Conservation (phyloP, 331 rosid genomes). For the Pyracantha coccinea region DNA sequence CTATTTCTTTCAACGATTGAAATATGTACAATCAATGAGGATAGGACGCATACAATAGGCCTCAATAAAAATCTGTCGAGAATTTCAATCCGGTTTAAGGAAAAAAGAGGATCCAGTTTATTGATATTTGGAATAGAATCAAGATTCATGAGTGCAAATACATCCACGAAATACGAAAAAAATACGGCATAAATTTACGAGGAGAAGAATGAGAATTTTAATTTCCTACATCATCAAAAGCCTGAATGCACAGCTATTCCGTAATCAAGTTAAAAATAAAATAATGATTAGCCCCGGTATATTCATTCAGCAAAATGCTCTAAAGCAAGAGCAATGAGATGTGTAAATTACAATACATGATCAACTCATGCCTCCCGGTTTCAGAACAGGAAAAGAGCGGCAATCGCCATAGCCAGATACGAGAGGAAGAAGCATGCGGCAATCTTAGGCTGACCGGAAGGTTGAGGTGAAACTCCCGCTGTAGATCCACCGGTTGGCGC, state of each 20-base stretch:
- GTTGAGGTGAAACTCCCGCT: conserved; percentile 12
- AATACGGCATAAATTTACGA: conserved; percentile 8
- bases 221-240: conserved; percentile 35
- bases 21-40: too few relatives aligned
- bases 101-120: too few relatives aligned
- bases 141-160: not conserved
- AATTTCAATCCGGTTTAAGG: too few relatives aligned
- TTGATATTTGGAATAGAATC: too few relatives aligned
- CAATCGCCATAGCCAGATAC: conserved; percentile 38
- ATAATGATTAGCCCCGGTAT: conserved; percentile 21
- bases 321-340: conserved; percentile 15
- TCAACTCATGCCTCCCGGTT: not conserved
- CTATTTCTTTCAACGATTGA: too few relatives aligned
- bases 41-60: too few relatives aligned
- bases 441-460: conserved; percentile 46
- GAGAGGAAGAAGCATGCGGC: conserved; percentile 35
- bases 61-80: rapidly evolving
- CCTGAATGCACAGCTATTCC: conserved; percentile 20
- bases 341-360: not conserved
- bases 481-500: conserved; percentile 17
- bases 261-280: conserved; percentile 12
- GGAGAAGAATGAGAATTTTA: conserved; percentile 36
- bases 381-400: conserved; percentile 41
- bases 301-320: conserved; percentile 28
- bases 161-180: not conserved